These are phyloP conservation scores for Sclerotinia trifoliorum DNA, from an alignment of 2,329 filamentous ascomycete species.

Conservation along the genomic window DNA sequence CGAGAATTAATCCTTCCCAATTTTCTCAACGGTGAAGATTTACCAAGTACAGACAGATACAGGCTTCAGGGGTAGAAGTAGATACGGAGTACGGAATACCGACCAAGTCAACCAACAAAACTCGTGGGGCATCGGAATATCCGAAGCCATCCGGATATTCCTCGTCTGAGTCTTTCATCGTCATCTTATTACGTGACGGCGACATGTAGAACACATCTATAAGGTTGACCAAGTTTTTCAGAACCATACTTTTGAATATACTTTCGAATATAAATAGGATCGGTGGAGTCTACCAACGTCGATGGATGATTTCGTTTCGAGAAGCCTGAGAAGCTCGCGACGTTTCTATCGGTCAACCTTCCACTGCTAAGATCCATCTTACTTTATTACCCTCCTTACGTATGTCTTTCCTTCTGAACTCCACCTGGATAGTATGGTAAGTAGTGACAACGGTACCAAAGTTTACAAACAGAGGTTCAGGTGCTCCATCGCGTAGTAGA, in stretches of 20 bases:
- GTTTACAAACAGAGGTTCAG: not conserved
- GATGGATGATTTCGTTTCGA: conserved; percentile 9
- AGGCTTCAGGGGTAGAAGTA: not conserved
- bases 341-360: not conserved
- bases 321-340: not conserved
- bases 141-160: not conserved
- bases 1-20: not conserved
- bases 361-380: too few species aligned
- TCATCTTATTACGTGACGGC: not conserved
- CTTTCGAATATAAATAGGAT: too few species aligned
- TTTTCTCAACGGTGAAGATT: not conserved
- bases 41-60: too few species aligned
- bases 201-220: not conserved
- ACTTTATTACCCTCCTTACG: not conserved
- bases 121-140: not conserved
- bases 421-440: not conserved
- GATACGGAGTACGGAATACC: too few species aligned
- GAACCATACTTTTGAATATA: not conserved
- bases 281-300: not conserved
- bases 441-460: not conserved
- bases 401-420: conserved; percentile 1
- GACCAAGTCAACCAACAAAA: not conserved
- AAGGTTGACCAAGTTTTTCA: not conserved
- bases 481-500: not conserved
- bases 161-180: not conserved